Base-by-base conservation (phyloP, 768 basidiomycete species). In the Amanita rimosa region DNA sequence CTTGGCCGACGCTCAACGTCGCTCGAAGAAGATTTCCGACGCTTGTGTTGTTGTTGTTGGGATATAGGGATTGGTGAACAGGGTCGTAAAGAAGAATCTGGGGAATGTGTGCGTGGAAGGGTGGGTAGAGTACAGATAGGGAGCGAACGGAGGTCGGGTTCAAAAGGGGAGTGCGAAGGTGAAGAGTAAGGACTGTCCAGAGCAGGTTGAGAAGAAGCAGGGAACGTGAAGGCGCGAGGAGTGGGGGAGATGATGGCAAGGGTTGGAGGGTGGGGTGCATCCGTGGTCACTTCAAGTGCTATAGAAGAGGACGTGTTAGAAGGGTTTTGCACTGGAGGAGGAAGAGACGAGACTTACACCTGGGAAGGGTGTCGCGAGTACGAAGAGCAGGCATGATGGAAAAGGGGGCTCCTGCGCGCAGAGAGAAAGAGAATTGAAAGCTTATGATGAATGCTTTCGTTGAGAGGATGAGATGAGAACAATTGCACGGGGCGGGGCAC, bases 211-310 rank as follows among this genome's bases (percentile, higher is more conserved):
- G 36, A 55, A 44, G 70, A 55, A 44, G 70, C 60, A 58, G 85
- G 83, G 72, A 83, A 83, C 48, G 76, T 73, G 64, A 81, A 81
- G 58, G 80, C 76, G 67, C 80, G 79, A 60, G 81, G 81, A 57
- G 80, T 83, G 11, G 81, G 81, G 45, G 81, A 77, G 59, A 82
- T 70, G 69, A 84, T 78, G 55, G 73, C 64, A 41, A 82, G 64
- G 26, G 75, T 67, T 14, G 81, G 76, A 46, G 73, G 66, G 53
- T 71, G 70, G 21, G 70, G 70, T 58, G 72, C 72, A 69, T 80
- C 79, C 65, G 79, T 78, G 60, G 78, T 72, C 75, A 85, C 83
- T 70, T 84, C 79, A 71, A 85, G 83, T 73, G 79, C 81, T 84
- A 58, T 14, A 52, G 22, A 24, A 24, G 22, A 24, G 22, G 2